Evolutionary conservation across 1,284 basidiomycete species (phyloP).

Genomic region (Trichosporon sp.): DNA sequence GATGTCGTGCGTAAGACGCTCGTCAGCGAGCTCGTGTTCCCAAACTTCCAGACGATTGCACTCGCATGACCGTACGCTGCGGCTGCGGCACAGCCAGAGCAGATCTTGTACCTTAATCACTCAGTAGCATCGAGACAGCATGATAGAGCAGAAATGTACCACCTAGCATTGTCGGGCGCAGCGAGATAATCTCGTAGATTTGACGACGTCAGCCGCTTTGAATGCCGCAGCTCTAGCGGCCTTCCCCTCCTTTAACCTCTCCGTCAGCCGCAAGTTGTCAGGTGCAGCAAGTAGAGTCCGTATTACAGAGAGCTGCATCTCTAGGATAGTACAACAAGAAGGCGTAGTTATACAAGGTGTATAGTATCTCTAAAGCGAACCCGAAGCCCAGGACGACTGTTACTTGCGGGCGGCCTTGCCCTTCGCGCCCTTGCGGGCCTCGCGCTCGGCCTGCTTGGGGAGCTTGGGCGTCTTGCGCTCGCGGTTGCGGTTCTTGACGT

Average conservation of each 20-base stretch:
- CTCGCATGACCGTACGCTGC: constrained; percentile 16
- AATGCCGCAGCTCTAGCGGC: not conserved
- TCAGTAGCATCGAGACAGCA: not conserved
- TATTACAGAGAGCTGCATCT: constrained; percentile 1
- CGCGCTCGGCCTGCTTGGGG: constrained; percentile 24
- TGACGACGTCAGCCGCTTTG: not conserved
- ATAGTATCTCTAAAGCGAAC: not conserved
- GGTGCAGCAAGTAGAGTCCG: not conserved
- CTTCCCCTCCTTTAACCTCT: too few relatives aligned
- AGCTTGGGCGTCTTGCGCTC: constrained; percentile 45
- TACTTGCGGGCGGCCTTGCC: constrained; percentile 11
- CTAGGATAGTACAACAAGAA: not conserved
- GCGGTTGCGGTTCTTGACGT: constrained; percentile 80
- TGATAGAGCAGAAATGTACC: not conserved
- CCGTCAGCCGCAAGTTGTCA: not conserved
- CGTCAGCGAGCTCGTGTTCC: constrained; percentile 89
- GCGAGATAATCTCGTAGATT: too few relatives aligned
- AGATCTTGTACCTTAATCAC: not conserved
- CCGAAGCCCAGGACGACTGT: not conserved
- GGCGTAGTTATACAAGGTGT: constrained; percentile 1
- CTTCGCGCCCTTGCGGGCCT: not conserved
- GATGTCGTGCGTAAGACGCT: constrained; percentile 91
- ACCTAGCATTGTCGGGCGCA: not conserved
- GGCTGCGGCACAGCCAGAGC: not conserved
- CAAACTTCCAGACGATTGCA: constrained; percentile 79